Base-by-base conservation (phyloP, 345 rosid species). In the Ricinus communis region DNA sequence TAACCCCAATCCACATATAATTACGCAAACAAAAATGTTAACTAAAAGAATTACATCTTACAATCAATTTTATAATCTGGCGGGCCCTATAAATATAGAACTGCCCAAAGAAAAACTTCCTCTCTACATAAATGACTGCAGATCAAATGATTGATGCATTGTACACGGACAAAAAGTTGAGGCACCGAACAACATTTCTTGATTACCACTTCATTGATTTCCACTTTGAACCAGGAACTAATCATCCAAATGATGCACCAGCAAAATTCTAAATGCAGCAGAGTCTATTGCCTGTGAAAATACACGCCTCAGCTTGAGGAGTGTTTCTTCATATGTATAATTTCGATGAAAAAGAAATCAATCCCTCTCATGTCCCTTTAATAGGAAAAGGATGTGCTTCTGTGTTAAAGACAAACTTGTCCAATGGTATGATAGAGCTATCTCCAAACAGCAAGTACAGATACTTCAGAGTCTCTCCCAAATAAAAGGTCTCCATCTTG, bases 371-470 rank as follows among this genome's bases (percentile, higher is more conserved):
- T 15, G 56, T 74, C 49, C 78, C 79, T 76, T 74, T 81, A 71
- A 90, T 85, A 8, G 99, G 98, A 60, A 92, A 70, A 64, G 96
- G 93, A 77, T 95, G 99, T 82, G 96, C 97, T 87, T 92, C 98
- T 64, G 99, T 77, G 85, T 95, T 92, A 75, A 89, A 95, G 63
- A 90, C 88, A 78, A 75, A 90, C 86, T 86, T 88, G 82, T 92
- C 93, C 85, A 95, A 76, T 16, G 93, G 97, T 19, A 92, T 78
- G 57, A 86, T 80, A 28, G 88, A 85, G 62, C 79, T 88, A 76
- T 90, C 89, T 65, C 87, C 94, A 80, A 95, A 95, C 60, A 95
- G 88, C 88, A 92, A 88, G 86, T 95, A 95, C 45, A 92, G 78
- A 69, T 95, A 92, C 57, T 92, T 92, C 78, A 95, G 74, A 0